phyloP scores from a whole-genome alignment of 805 yeast genomes.

The Starmerella riodocensis region DNA sequence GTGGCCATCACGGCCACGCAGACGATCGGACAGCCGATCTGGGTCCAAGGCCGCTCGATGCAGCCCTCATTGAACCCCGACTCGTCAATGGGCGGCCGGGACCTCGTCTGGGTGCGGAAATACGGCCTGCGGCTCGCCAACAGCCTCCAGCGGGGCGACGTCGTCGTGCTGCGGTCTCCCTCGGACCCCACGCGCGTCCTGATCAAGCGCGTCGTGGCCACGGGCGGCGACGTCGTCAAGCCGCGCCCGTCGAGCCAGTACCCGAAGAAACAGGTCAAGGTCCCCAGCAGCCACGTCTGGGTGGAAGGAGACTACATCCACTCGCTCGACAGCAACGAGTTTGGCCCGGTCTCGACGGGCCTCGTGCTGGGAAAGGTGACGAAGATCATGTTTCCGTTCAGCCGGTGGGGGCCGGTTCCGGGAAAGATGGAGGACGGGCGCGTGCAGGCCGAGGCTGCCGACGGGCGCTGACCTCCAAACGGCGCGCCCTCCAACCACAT shows the following conservation, averaged over 20 bases:
- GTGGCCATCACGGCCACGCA: slow-evolving; percentile 56
- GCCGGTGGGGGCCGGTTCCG: slow-evolving; percentile 39
- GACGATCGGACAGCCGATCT: slow-evolving; percentile 58
- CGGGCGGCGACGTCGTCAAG: slow-evolving; percentile 54
- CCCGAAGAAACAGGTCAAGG: slow-evolving; percentile 43
- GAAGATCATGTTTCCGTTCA: slow-evolving; percentile 55
- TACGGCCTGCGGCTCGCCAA: slow-evolving; percentile 38
- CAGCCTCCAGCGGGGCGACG: slow-evolving; percentile 48
- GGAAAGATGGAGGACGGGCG: slow-evolving; percentile 32
- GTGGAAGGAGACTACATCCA: slow-evolving; percentile 81
- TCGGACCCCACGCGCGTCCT: slow-evolving; percentile 60
- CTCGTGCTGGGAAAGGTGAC: slow-evolving; percentile 66
- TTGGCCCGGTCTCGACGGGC: slow-evolving; percentile 79
- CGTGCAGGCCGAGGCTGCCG: background rate
- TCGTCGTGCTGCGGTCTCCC: slow-evolving; percentile 68
- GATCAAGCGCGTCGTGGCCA: slow-evolving; percentile 66
- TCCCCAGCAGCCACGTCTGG: slow-evolving; percentile 82
- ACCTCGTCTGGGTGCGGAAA: slow-evolving; percentile 52
- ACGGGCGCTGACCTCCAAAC: too few relatives aligned
- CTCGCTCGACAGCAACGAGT: slow-evolving; percentile 71
- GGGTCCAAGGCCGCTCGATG: slow-evolving; percentile 75
- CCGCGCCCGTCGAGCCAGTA: slow-evolving; percentile 38
- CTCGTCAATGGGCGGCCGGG: slow-evolving; percentile 28
- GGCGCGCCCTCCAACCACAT: too few relatives aligned
- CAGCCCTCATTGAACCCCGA: slow-evolving; percentile 76